A percentile compares a stretch with the other conserved stretches of the same genome.
Conservation (phyloP, 495 filamentous ascomycete species). For the Lepidopterella palustris region DNA sequence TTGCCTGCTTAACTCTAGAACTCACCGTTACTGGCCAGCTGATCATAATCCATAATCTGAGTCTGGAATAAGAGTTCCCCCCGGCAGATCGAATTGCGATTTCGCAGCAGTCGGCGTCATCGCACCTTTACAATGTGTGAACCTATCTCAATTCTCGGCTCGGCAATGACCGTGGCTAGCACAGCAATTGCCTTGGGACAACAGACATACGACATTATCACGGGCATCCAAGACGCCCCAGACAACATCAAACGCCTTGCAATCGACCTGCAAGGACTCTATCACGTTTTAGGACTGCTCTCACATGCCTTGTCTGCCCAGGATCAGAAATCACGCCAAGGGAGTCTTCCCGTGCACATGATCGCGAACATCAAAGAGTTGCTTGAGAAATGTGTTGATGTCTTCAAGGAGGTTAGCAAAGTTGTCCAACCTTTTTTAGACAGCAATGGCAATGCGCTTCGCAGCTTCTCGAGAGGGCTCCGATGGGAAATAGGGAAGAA, state of each 20-base stretch:
- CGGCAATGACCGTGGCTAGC: not conserved
- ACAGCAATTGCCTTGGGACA: slow-evolving; percentile 3
- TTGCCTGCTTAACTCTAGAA: not conserved
- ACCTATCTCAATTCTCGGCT: not conserved
- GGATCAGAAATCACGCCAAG: not conserved
- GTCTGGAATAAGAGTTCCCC: not conserved
- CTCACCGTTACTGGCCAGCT: not conserved
- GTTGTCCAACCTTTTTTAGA: slow-evolving; percentile 5
- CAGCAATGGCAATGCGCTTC: slow-evolving; percentile 1
- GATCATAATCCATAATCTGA: not conserved
- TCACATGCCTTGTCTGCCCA: slow-evolving; percentile 1
- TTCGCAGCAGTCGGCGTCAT: not conserved
- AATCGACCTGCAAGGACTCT: slow-evolving; percentile 3
- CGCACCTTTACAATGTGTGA: not conserved
- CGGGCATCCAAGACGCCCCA: slow-evolving; percentile 6
- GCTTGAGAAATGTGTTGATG: slow-evolving; percentile 10
- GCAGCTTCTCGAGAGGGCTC: not conserved
- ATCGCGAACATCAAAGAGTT: slow-evolving; percentile 11
- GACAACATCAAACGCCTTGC: slow-evolving; percentile 9
- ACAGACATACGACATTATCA: slow-evolving; percentile 7
- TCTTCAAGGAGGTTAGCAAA: slow-evolving; percentile 4
- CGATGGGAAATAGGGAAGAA: slow-evolving; percentile 12
- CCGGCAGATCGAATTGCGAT: not conserved
- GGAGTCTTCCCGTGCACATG: slow-evolving; percentile 6
- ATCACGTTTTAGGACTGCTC: slow-evolving; percentile 5